Conservation (phyloP, 202 grass and related monocot genomes). For the Setaria viridis region DNA sequence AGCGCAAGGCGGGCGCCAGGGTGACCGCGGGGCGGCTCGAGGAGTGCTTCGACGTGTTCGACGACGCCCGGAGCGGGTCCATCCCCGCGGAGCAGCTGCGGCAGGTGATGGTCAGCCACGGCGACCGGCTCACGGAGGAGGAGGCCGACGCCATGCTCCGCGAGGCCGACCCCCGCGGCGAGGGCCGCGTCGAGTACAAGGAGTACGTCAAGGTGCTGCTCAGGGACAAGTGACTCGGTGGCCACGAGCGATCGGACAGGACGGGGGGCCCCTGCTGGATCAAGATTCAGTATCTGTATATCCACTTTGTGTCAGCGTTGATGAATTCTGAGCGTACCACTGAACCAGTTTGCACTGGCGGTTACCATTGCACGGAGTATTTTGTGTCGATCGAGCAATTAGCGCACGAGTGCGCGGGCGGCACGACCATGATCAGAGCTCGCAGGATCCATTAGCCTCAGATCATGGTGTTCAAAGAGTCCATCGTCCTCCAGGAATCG, state of each 20-base stretch:
- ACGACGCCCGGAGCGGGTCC: slow-evolving; percentile 70
- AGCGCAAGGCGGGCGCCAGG: slow-evolving; percentile 54
- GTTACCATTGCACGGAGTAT: not conserved
- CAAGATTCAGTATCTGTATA: not conserved
- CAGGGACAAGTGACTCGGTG: slow-evolving; percentile 60
- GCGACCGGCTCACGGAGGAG: slow-evolving; percentile 82
- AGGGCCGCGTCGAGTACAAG: slow-evolving; percentile 64
- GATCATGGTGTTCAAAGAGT: too few species aligned
- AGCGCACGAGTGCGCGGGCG: not conserved
- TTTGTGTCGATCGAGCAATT: not conserved
- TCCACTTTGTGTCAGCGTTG: not conserved
- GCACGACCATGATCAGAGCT: not conserved
- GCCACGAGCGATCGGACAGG: not conserved
- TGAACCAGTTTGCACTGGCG: not conserved
- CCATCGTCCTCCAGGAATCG: too few species aligned
- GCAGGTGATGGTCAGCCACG: slow-evolving; percentile 72
- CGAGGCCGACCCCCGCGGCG: slow-evolving; percentile 66
- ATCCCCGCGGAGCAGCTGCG: slow-evolving; percentile 79
- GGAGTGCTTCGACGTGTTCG: slow-evolving; percentile 69
- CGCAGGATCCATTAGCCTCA: too few species aligned
- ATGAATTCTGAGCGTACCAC: not conserved
- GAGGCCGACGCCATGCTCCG: slow-evolving; percentile 81
- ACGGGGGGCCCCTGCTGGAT: too few species aligned
- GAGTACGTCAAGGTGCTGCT: slow-evolving; percentile 82
- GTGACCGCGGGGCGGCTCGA: slow-evolving; percentile 52